Percentiles rank a stretch among this genome's conserved stretches.
Evolutionary conservation across 257 asterid species (phyloP).

Genomic region (Fraxinus anomala): DNA sequence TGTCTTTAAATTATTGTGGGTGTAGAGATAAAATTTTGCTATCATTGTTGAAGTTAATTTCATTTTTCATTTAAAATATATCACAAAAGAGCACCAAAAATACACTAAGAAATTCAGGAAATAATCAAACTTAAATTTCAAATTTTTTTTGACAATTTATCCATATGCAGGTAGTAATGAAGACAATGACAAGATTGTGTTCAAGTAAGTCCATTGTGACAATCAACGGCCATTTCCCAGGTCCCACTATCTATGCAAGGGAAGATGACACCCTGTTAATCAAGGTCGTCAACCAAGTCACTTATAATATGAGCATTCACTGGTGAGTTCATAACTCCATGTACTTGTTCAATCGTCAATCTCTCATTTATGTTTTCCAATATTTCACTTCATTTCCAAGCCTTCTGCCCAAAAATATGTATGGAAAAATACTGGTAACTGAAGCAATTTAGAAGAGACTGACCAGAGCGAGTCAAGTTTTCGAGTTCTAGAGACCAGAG

Average conservation of each 20-base stretch:
- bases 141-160: neutral
- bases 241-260: slow-evolving; percentile 58
- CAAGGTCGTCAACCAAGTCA: slow-evolving; percentile 57
- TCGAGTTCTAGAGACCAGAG: neutral
- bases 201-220: slow-evolving; percentile 57
- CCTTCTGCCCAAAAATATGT: neutral
- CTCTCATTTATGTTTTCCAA: neutral
- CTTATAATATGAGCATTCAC: slow-evolving; percentile 55
- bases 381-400: neutral
- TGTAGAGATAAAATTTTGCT: too few relatives aligned
- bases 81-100: neutral
- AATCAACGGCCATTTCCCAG: slow-evolving; percentile 61
- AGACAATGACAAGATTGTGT: slow-evolving; percentile 44
- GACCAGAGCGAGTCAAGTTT: neutral
- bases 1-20: too few relatives aligned
- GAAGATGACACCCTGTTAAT: slow-evolving; percentile 63
- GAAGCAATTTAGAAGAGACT: neutral
- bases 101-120: too few relatives aligned
- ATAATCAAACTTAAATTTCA: neutral
- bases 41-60: too few relatives aligned
- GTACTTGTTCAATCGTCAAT: neutral
- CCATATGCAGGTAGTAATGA: slow-evolving; percentile 45
- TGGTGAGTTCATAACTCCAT: slow-evolving; percentile 32
- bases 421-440: neutral
- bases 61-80: too few relatives aligned